Conservation (phyloP, 495 filamentous ascomycete species). For the Aspergillus baeticus region DNA sequence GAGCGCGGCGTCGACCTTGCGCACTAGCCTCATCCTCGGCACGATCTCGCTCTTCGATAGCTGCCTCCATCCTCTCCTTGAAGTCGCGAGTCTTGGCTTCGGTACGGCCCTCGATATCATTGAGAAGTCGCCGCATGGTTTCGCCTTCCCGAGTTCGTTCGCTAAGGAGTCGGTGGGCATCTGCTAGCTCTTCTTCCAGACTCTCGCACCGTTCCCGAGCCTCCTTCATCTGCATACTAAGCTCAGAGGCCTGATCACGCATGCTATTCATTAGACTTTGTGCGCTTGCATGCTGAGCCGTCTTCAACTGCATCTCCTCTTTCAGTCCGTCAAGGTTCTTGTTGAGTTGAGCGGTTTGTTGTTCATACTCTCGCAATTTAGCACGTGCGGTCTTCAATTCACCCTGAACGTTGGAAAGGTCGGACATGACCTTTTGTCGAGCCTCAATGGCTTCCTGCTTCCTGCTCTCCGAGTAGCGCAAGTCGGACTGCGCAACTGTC, state of each 20-base stretch:
- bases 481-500: constrained; percentile 66
- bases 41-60: constrained; percentile 86
- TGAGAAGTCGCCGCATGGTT: constrained; percentile 87
- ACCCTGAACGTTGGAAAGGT: constrained; percentile 68
- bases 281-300: constrained; percentile 78
- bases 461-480: constrained; percentile 71
- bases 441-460: constrained; percentile 73
- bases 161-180: constrained; percentile 81
- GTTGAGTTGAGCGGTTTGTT: constrained; percentile 61
- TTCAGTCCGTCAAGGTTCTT: constrained; percentile 64
- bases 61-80: constrained; percentile 83
- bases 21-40: constrained; percentile 86
- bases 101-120: constrained; percentile 80
- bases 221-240: constrained; percentile 93
- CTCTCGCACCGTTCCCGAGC: constrained; percentile 76
- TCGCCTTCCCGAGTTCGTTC: constrained; percentile 94
- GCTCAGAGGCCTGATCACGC: constrained; percentile 85
- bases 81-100: constrained; percentile 82
- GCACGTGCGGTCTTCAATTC: constrained; percentile 63
- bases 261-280: constrained; percentile 85
- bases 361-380: constrained; percentile 68
- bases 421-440: constrained; percentile 62
- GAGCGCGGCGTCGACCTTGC: constrained; percentile 67
- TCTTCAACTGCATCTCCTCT: constrained; percentile 82
- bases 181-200: constrained; percentile 89